phyloP scores from a whole-genome alignment of 192 early-diverging fungal species.

The Phlyctochytrium bullatum region DNA sequence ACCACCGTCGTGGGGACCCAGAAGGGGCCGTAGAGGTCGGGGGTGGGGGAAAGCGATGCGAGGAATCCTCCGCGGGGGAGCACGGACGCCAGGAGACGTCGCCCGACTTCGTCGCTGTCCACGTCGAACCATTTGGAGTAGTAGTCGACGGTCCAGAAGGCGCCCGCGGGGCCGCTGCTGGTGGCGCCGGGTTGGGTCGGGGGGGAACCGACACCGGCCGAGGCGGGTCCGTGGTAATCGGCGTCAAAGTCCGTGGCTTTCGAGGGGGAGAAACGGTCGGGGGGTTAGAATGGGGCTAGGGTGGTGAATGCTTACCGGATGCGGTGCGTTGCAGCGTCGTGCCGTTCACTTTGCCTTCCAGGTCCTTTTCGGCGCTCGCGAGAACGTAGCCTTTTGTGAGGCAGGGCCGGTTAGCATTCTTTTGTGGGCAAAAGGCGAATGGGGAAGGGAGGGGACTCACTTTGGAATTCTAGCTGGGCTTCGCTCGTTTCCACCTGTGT shows the following conservation, averaged over 20 bases:
- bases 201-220: too few species aligned
- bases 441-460: slow-evolving; percentile 17
- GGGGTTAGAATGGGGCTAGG: too few species aligned
- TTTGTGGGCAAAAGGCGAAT: slow-evolving; percentile 1
- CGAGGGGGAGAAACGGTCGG: neutral
- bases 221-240: neutral
- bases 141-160: slow-evolving; percentile 87
- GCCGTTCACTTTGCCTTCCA: slow-evolving; percentile 14
- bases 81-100: slow-evolving; percentile 35
- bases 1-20: slow-evolving; percentile 97
- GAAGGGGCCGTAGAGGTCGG: slow-evolving; percentile 97
- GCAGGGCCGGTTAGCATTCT: neutral
- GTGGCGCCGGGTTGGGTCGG: slow-evolving; percentile 1
- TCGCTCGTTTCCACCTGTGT: slow-evolving; percentile 33
- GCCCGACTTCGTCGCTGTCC: slow-evolving; percentile 71
- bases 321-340: neutral
- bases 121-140: slow-evolving; percentile 92
- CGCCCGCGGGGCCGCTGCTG: slow-evolving; percentile 6
- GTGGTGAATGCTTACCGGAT: neutral
- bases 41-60: slow-evolving; percentile 74
- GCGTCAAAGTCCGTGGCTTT: neutral
- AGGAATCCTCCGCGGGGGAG: slow-evolving; percentile 53
- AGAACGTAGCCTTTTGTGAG: slow-evolving; percentile 46
- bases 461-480: slow-evolving; percentile 54
- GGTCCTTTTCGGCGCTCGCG: slow-evolving; percentile 41